These are phyloP conservation scores for Trypanosoma theileri DNA, from an alignment of 208 protist genomes.

Conservation along the genomic window DNA sequence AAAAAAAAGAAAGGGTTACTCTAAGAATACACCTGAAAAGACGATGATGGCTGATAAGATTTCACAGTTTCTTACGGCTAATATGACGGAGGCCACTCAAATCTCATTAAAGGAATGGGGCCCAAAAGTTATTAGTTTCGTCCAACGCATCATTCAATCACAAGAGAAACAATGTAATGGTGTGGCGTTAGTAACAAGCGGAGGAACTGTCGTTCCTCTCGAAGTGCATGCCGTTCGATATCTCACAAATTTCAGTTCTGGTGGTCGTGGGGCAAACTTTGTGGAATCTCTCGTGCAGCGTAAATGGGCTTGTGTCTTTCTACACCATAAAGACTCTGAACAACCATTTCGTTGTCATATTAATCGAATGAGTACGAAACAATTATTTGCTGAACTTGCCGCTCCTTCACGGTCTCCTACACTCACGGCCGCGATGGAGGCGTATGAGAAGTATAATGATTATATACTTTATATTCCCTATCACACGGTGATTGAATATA, in stretches of 20 bases:
- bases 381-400: slow-evolving; percentile 44
- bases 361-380: slow-evolving; percentile 40
- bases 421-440: not conserved
- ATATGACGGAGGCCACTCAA: slow-evolving; percentile 34
- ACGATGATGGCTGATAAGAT: slow-evolving; percentile 4
- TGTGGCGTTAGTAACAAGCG: slow-evolving; percentile 78
- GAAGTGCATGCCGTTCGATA: slow-evolving; percentile 86
- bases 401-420: not conserved
- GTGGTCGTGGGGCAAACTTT: slow-evolving; percentile 69
- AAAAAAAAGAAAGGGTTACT: no score
- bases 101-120: slow-evolving; percentile 35
- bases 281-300: slow-evolving; percentile 60
- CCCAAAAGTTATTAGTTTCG: slow-evolving; percentile 35
- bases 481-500: slow-evolving; percentile 77
- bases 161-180: slow-evolving; percentile 33
- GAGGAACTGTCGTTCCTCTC: slow-evolving; percentile 73
- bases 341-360: slow-evolving; percentile 63
- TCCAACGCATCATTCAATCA: slow-evolving; percentile 17
- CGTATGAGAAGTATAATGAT: slow-evolving; percentile 36
- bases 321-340: slow-evolving; percentile 54
- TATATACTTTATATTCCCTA: slow-evolving; percentile 61
- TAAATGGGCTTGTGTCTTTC: slow-evolving; percentile 72
- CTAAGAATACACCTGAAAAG: no score
- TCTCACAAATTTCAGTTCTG: slow-evolving; percentile 84
- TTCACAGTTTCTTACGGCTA: slow-evolving; percentile 58